Base-by-base conservation (phyloP, 1,284 basidiomycete species). In the Flammula alnicola region DNA sequence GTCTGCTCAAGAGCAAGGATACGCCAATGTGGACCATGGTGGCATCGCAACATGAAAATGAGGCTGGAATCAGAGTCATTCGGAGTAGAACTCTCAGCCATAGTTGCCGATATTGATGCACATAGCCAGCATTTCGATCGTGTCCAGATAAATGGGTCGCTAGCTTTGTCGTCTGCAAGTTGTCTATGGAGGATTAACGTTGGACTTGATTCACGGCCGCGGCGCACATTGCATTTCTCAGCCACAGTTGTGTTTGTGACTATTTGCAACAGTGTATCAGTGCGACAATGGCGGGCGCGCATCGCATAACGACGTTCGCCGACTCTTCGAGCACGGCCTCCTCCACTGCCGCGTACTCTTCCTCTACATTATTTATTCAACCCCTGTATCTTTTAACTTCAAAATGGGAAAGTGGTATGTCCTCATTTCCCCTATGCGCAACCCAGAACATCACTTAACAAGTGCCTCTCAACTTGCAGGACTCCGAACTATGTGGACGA, bases 401-500 rank as follows among this genome's bases (percentile, higher is more conserved):
- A 70, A 61, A 62, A 76, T 76, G 74, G 74, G 74, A 44, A 74
- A 74, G 69, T 76, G 74, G 74, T 75, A 55, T 57, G 73, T 60
- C 40, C 42, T 42, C 19, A 12, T 5, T 26, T n/a, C 19, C 36
- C 22, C 31, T 35, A 9, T 25, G 27, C 27, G 30, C 25, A 11
- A 37, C 14, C 30, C 25, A 39, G 26, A 45, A 17, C 17, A 22
- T 20, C 12, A 32, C 27, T 31, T 45, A 12, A 42, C 29, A 26
- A 23, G 37, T 26, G 31, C 33, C 19, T 10, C 26, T 37, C 36
- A 23, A 10, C 27, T 26, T 35, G 47, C 61, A 88, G 86, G 86
- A 86, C 84, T 22, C 68, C 79, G 31, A 79, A 81, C 62, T 79
- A 85, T 59, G 76, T 79, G 55, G 87, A 89, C 68, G 79, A 86